These are phyloP conservation scores for Reutealis trisperma DNA, from an alignment of 345 rosid species.

Conservation along the genomic window DNA sequence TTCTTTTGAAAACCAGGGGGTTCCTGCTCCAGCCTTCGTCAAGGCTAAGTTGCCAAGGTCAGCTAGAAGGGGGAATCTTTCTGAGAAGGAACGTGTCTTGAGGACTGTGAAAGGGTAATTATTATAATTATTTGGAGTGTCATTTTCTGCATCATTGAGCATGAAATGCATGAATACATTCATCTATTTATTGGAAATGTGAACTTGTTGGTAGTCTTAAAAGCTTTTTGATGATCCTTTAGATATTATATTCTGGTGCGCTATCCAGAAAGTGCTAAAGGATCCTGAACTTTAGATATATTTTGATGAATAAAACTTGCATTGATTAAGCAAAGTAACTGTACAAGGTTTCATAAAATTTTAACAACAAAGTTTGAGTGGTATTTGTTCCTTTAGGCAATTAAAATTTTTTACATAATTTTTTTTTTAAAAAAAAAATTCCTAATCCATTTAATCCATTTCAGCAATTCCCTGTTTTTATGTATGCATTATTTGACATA, in stretches of 20 bases:
- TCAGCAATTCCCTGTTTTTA: too few relatives aligned
- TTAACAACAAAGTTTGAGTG: too few relatives aligned
- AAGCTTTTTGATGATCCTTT: background rate
- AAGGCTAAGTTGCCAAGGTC: slow-evolving; percentile 98
- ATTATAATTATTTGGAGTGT: background rate
- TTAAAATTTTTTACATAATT: too few relatives aligned
- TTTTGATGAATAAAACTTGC: background rate
- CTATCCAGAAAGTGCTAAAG: background rate
- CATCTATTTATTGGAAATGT: background rate
- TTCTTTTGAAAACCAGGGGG: slow-evolving; percentile 52
- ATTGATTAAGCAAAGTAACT: too few relatives aligned
- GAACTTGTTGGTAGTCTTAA: background rate
- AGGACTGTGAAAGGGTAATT: slow-evolving; percentile 90
- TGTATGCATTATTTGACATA: too few relatives aligned
- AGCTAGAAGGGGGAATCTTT: slow-evolving; percentile 66
- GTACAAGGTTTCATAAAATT: too few relatives aligned
- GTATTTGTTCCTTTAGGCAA: too few relatives aligned
- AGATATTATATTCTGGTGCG: background rate
- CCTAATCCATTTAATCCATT: too few relatives aligned
- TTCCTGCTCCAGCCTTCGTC: slow-evolving; percentile 60
- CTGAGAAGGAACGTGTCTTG: slow-evolving; percentile 81
- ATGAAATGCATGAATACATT: background rate
- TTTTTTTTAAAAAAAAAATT: too few relatives aligned
- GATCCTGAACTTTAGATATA: background rate
- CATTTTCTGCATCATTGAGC: background rate